These are phyloP conservation scores for Massariosphaeria phaeospora DNA, from an alignment of 495 filamentous ascomycete genomes.

Conservation along the genomic window DNA sequence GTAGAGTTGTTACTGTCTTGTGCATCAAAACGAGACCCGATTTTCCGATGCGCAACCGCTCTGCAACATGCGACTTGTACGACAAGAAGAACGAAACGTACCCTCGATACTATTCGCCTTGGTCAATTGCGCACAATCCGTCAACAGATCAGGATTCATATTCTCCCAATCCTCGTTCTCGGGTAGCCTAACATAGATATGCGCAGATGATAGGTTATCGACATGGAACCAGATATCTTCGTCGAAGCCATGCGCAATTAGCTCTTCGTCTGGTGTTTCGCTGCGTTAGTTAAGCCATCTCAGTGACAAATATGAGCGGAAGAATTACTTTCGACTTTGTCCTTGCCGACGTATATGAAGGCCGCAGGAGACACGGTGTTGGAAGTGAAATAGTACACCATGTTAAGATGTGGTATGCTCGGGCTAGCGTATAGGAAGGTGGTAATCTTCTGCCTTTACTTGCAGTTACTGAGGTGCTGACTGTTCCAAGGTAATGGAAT, in stretches of 20 bases:
- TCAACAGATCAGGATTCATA: conserved; percentile 68
- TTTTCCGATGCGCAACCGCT: not conserved
- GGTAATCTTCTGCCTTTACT: too few species aligned
- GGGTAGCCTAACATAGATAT: conserved; percentile 84
- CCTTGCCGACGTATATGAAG: conserved; percentile 93
- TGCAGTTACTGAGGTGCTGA: too few species aligned
- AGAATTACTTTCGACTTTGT: conserved; percentile 81
- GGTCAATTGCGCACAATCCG: conserved; percentile 88
- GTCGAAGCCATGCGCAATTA: conserved; percentile 89
- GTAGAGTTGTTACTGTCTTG: not conserved
- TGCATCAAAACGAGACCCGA: too few species aligned
- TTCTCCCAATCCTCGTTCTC: conserved; percentile 82
- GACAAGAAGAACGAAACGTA: conserved; percentile 31
- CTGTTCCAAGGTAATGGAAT: too few species aligned
- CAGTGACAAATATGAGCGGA: conserved; percentile 10
- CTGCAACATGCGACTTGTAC: not conserved
- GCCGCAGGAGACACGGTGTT: conserved; percentile 69
- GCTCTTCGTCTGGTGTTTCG: conserved; percentile 72
- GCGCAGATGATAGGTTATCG: conserved; percentile 93
- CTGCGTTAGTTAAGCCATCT: conserved; percentile 1
- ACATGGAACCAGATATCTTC: conserved; percentile 99
- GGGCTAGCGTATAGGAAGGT: too few species aligned
- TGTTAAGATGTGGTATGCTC: conserved; percentile 41
- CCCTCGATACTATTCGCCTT: conserved; percentile 99
- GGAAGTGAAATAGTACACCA: conserved; percentile 97